Conservation (phyloP, 352 stramenopile genomes). For the Poterioochromonas sp. region DNA sequence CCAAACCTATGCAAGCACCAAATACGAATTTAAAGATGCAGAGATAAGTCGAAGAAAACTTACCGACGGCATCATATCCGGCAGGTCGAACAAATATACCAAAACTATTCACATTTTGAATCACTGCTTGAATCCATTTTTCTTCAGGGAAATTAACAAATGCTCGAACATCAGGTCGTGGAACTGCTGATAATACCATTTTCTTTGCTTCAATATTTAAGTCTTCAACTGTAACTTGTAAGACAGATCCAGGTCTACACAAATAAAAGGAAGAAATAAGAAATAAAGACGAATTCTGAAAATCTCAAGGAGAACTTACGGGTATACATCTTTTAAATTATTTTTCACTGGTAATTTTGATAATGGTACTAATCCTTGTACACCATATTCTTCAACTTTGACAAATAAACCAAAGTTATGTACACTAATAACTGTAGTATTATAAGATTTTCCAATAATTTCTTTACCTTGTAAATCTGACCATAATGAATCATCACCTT, state of each 20-base stretch:
- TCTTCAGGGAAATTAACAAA: not conserved
- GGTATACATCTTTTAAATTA: not conserved
- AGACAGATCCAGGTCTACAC: not conserved
- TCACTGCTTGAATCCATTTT: conserved; percentile 2
- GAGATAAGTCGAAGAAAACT: not conserved
- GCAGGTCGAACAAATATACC: conserved; percentile 20
- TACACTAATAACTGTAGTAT: not conserved
- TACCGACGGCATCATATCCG: not conserved
- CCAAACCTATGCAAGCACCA: not conserved
- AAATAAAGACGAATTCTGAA: too few species aligned
- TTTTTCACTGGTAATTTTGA: not conserved
- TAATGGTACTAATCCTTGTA: conserved; percentile 8
- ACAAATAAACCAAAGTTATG: conserved; percentile 32
- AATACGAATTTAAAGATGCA: not conserved
- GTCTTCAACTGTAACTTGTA: conserved; percentile 3
- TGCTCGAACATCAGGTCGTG: not conserved
- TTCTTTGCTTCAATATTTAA: conserved; percentile 12
- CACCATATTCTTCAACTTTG: conserved; percentile 6
- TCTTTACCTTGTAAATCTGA: conserved; percentile 18
- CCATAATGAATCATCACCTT: too few species aligned
- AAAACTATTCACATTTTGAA: conserved; percentile 5
- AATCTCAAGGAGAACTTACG: not conserved
- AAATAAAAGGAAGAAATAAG: not conserved
- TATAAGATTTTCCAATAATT: not conserved
- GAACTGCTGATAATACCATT: not conserved